Base-by-base conservation (phyloP, 2,329 filamentous ascomycete species). In the Colletotrichum zoysiae region DNA sequence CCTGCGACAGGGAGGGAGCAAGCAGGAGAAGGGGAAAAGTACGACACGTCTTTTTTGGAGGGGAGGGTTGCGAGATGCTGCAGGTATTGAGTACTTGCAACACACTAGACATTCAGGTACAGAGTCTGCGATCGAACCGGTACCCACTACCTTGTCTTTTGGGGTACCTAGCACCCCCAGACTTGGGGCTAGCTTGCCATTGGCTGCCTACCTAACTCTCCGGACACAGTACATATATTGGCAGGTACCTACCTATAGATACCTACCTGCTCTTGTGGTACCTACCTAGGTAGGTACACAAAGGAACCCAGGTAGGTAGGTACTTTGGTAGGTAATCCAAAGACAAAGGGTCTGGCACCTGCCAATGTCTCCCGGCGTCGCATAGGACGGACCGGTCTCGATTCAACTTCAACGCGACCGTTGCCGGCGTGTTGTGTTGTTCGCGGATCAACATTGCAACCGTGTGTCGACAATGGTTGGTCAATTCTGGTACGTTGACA, bases 1-100 rank as follows among this genome's bases (percentile, higher is more conserved):
- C 70, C 62, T 70, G 70, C 62, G 67, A 71, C 70, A 73, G 61
- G 67, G 70, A 73, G 61, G 67, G 70, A 63, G 67, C 35, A 57
- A 57, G 30, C 26, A 63, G 48, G 51, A 30, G 70, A 70, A 71
- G 67, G 67, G 67, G 60, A 60, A 60, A 71, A 53, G 70, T 67
- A 61, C 67, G 70, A 73, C 70, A 71, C 61, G 53, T 65, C 40
- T 35, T 66, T 66, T 59, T 63, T 68, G 44, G 53, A 58, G 40
- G 58, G 61, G 66, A 66, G 59, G 65, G 58, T 46, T 38, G 20
- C n/a, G n/a, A 46, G n/a, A 38, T 44, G 23, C 44, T 44, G 2
- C 26, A 11, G 18, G 42, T 67, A 70, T 6, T 42, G 18, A 46
- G 40, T 57, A 44, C 38, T 46, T 18, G 7, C n/a, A 26, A 12